These are phyloP conservation scores for Podaxis sp. DNA, from an alignment of 768 basidiomycete genomes.

Conservation along the genomic window DNA sequence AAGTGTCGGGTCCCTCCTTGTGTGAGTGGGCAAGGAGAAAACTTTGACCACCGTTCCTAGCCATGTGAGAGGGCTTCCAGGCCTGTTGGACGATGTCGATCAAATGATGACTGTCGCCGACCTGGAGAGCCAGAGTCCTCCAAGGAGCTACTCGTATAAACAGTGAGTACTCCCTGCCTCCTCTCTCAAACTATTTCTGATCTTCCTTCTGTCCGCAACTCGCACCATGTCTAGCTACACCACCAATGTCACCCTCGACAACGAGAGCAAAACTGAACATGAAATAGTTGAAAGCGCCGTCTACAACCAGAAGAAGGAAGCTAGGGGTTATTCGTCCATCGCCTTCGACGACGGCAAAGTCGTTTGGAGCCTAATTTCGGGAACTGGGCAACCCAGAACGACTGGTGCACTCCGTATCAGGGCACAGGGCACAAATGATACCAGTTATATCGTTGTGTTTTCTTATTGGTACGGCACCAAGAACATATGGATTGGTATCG, in stretches of 20 bases:
- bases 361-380: neutral
- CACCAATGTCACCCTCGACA: neutral
- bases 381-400: too few species aligned
- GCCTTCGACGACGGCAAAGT: neutral
- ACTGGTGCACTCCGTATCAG: neutral
- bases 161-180: neutral
- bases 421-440: neutral
- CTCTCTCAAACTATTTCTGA: neutral
- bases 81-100: too few species aligned
- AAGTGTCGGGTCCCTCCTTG: too few species aligned
- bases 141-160: neutral
- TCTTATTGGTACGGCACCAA: neutral
- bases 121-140: too few species aligned
- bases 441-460: neutral
- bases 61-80: too few species aligned
- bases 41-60: too few species aligned
- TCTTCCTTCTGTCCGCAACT: neutral
- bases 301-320: too few species aligned
- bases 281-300: too few species aligned
- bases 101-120: too few species aligned
- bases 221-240: neutral
- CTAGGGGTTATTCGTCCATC: neutral
- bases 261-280: neutral
- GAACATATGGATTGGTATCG: neutral
- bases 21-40: too few species aligned